phyloP scores from a whole-genome alignment of 164 flowering plant species.

The Nelumbo lutea region DNA sequence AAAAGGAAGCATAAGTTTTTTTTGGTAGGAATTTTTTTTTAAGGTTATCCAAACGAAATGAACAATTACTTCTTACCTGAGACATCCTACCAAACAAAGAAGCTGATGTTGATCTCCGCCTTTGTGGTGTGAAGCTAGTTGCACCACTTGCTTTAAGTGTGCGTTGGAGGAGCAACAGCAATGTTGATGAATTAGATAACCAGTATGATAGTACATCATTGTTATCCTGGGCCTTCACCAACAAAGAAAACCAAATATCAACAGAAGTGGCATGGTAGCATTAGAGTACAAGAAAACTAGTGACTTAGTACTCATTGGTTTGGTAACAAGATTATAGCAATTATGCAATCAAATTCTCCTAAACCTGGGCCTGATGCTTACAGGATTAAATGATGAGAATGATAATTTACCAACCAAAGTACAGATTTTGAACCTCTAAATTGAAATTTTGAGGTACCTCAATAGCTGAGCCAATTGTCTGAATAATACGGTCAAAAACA shows the following conservation, averaged over 20 bases:
- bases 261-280: slow-evolving; percentile 4
- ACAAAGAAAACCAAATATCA: slow-evolving; percentile 4
- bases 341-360: neutral
- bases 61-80: slow-evolving; percentile 40
- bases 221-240: slow-evolving; percentile 71
- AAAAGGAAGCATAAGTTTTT: too few species aligned
- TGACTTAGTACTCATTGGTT: neutral
- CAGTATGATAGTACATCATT: slow-evolving; percentile 78
- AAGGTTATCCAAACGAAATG: neutral
- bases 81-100: slow-evolving; percentile 98
- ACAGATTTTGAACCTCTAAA: neutral
- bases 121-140: slow-evolving; percentile 85
- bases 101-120: slow-evolving; percentile 78
- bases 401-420: neutral
- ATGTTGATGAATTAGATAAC: slow-evolving; percentile 85
- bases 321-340: neutral
- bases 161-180: slow-evolving; percentile 88
- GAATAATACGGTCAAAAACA: slow-evolving; percentile 92
- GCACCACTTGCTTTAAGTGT: slow-evolving; percentile 96
- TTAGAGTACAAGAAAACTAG: neutral
- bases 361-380: too few species aligned
- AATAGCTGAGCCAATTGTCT: slow-evolving; percentile 75
- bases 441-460: slow-evolving; percentile 47
- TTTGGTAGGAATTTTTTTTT: too few species aligned
- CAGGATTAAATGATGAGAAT: neutral